Evolutionary conservation across 2,329 filamentous ascomycete species (phyloP), one percentile per base, ranked within the genome.

Genomic region (Cyphellophora attinorum): DNA sequence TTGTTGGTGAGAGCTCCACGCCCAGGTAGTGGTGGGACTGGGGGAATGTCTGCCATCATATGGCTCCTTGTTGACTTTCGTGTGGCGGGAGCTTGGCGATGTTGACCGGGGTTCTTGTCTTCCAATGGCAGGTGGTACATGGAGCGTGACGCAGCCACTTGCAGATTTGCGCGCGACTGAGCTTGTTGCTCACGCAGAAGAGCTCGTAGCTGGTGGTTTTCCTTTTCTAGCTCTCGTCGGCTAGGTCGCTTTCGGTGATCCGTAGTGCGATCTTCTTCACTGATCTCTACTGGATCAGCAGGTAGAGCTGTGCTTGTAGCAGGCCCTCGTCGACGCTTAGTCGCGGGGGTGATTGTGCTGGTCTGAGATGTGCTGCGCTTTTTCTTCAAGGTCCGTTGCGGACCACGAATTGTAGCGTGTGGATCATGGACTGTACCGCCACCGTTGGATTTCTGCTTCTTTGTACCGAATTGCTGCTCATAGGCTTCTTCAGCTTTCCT

Each of bases 401-500:
- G n/a, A n/a, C n/a, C n/a, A n/a, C n/a, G n/a, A n/a, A n/a, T n/a
- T n/a, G n/a, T n/a, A n/a, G n/a, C n/a, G n/a, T n/a, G n/a, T n/a
- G n/a, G n/a, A n/a, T n/a, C n/a, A n/a, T n/a, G n/a, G 12, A 12
- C 17, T 19, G 23, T 12, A 18, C 31, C 17, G 14, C 29, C 35
- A 19, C 30, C 35, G 28, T 40, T 35, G 11, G 39, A 39, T 31
- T 48, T 48, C 21, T 46, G 39, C 27, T 38, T 46, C 34, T 51
- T 51, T 11, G 31, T 31, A 5, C 46, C 43, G 32, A 51, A 49
- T 19, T 51, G 45, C 31, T 47, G 32, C 16, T 35, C 43, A 28
- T 49, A 48, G 15, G 43, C 42, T 19, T 42, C 42, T 31, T 51
- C 47, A 3, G 47, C 48, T 35, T 47, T 47, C 31, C 48, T 38